These are phyloP conservation scores for Boehmeria nivea DNA, from an alignment of 306 rosid genomes.

Conservation along the genomic window DNA sequence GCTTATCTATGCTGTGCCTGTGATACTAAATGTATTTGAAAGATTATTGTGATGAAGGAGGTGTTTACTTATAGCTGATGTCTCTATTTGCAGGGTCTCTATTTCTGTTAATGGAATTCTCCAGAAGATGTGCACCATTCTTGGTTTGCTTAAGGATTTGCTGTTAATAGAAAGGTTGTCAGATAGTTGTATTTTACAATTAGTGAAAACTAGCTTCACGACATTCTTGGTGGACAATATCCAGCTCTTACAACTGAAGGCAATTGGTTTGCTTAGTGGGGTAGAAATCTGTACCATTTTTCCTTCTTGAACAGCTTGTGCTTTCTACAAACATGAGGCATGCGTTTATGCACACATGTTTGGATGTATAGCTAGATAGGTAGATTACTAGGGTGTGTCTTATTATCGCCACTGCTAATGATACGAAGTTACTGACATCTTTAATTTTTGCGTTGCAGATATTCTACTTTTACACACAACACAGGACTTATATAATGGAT, in stretches of 20 bases:
- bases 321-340: background rate
- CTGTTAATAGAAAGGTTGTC: constrained; percentile 86
- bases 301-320: constrained; percentile 13
- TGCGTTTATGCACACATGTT: background rate
- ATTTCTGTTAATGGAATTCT: constrained; percentile 73
- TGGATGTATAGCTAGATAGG: background rate
- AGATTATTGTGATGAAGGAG: constrained; percentile 15
- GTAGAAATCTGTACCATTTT: constrained; percentile 43
- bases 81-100: constrained; percentile 62
- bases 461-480: constrained; percentile 77
- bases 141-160: constrained; percentile 86
- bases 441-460: constrained; percentile 56
- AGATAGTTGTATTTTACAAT: constrained; percentile 91
- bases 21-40: constrained; percentile 7
- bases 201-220: constrained; percentile 83
- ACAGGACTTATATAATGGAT: constrained; percentile 85
- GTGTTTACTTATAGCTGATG: constrained; percentile 20
- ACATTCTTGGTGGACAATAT: constrained; percentile 91
- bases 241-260: constrained; percentile 94
- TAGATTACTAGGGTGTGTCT: background rate
- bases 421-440: constrained; percentile 13
- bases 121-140: constrained; percentile 93
- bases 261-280: constrained; percentile 84
- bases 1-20: constrained; percentile 23
- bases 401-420: background rate